Conservation (phyloP, 176 grass and related monocot species). For the Saccharum officinarum region DNA sequence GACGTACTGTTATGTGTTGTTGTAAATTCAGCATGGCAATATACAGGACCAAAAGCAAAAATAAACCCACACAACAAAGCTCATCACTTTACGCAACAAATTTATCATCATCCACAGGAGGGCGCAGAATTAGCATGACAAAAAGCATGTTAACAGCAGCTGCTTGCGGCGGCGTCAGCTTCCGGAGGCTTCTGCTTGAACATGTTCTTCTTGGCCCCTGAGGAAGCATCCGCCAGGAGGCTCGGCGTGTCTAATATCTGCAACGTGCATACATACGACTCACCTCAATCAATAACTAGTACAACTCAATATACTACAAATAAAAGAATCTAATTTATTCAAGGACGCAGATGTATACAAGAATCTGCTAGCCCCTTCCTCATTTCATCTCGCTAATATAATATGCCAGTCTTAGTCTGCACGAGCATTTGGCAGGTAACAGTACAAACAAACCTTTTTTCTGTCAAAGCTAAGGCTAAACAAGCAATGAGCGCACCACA, state of each 20-base stretch:
- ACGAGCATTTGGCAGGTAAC: background rate
- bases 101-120: background rate
- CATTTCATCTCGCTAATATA: background rate
- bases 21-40: constrained; percentile 10
- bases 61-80: constrained; percentile 13
- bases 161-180: constrained; percentile 56
- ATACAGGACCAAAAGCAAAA: constrained; percentile 31
- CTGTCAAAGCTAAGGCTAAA: background rate
- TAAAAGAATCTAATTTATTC: background rate
- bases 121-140: background rate
- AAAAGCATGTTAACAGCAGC: constrained; percentile 67
- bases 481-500: background rate
- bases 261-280: background rate
- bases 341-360: background rate
- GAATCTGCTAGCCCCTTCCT: background rate
- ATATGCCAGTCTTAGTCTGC: background rate
- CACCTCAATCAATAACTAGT: background rate
- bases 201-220: constrained; percentile 83
- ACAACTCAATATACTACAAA: background rate
- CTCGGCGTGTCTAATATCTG: constrained; percentile 96
- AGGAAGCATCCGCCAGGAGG: constrained; percentile 74
- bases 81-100: constrained; percentile 19
- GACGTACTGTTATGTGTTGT: background rate
- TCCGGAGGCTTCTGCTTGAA: constrained; percentile 88
- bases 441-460: background rate